Evolutionary conservation across 2,329 filamentous ascomycete species (phyloP), one percentile per base, ranked within the genome.

Genomic region (Exserohilum turcica): DNA sequence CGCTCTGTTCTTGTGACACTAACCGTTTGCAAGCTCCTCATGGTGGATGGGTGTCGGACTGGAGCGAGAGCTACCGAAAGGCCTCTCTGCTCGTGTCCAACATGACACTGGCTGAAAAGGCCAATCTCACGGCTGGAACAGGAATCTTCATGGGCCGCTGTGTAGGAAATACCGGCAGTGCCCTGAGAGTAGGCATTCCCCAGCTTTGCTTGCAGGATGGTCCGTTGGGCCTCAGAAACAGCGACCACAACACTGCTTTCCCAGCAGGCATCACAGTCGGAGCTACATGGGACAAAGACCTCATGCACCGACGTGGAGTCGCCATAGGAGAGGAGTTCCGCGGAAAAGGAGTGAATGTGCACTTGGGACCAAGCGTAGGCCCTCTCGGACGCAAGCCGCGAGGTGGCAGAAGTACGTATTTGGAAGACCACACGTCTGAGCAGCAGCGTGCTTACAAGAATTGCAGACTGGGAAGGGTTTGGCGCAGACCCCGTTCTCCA

Each of bases 71-170:
- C 62, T 93, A 92, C 67, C 76, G 76, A 46, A 91, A 89, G 65
- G 90, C 90, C 1, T 80, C 85, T 52, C 73, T 78, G 3, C 73
- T 92, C 12, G 89, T 93, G 13, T 83, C 84, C 47, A 82, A 85
- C 42, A 90, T 93, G 89, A 92, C 89, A 0, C 74, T 93, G 50
- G 89, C 88, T 2, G 90, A 92, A 71, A 93, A 92, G 76, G 86
- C 88, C 3, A 92, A 92, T 67, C 80, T 92, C 45, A 91, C 88
- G 0, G 83, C 84, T 1, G 89, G 89, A 3, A 87, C 83, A 1
- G 89, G 89, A 1, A 81, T 87, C 36, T 87, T 80, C 59, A 92
- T 91, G 89, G 88, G 79, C 28, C 59, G 70, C 33, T 94, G 90
- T 61, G 86, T 88, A 18, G 90, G 90, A 33, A 91, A 93, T 65